A percentile compares a stretch with the other conserved stretches of the same genome.
Conservation (phyloP, 768 basidiomycete genomes). For the Chiua virens region DNA sequence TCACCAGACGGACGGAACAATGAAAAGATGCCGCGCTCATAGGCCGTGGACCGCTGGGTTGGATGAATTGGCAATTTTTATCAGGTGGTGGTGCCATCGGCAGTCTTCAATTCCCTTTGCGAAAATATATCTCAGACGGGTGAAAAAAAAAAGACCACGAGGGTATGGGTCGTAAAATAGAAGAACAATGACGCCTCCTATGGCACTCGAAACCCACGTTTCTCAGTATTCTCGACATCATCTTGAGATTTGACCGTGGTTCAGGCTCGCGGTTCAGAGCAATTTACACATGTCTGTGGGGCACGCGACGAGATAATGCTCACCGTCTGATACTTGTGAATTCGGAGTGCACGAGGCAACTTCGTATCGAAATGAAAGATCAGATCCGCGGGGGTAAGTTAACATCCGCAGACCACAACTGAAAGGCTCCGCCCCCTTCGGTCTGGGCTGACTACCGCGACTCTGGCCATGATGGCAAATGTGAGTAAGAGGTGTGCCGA, state of each 20-base stretch:
- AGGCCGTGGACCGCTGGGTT: constrained; percentile 11
- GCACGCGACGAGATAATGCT: constrained; percentile 10
- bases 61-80: constrained; percentile 19
- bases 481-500: constrained; percentile 1
- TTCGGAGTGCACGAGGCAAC: constrained; percentile 25
- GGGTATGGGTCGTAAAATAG: background rate
- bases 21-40: constrained; percentile 13
- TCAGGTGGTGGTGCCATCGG: constrained; percentile 3
- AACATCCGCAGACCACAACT: constrained; percentile 12
- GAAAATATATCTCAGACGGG: constrained; percentile 8
- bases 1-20: constrained; percentile 22
- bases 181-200: background rate
- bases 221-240: background rate
- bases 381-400: constrained; percentile 35
- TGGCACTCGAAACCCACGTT: background rate
- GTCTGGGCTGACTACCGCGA: constrained; percentile 16
- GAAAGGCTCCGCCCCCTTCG: constrained; percentile 14
- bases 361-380: constrained; percentile 18
- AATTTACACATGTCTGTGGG: background rate
- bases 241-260: background rate
- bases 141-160: background rate
- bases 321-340: constrained; percentile 1
- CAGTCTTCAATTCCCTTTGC: constrained; percentile 6
- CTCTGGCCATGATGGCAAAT: constrained; percentile 5
- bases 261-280: constrained; percentile 2